Base-by-base conservation (phyloP, 441 rosid genomes). In the Adansonia rubrostipa region DNA sequence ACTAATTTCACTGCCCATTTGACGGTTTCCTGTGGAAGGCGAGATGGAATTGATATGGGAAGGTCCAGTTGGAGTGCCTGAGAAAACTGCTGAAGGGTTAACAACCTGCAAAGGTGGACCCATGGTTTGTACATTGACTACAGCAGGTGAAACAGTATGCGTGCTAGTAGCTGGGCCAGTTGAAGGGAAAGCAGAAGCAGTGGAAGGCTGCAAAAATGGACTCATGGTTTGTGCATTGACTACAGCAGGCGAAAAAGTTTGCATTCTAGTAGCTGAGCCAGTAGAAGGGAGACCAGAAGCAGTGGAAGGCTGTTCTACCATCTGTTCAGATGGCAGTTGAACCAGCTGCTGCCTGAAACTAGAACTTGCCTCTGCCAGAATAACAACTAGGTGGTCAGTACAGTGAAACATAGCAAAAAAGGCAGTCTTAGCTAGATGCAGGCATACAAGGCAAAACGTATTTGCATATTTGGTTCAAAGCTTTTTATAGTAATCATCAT, bases 1-100 rank as follows among this genome's bases (percentile, higher is more conserved):
- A 51, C 87, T 88, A 75, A 87, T 56, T 77, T 85, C 91, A 70
- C 86, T 82, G 48, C 84, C 82, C 51, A 77, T 80, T 76, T 84
- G 90, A 78, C 68, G 84, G 85, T 83, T 93, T 45, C 76, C 78
- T 9, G 83, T 47, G 56, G 89, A 71, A 62, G 86, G 80, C 22
- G 83, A 69, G 78, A 78, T 65, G 60, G 87, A 80, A 80, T 84
- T 84, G 24, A 87, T 80, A 73, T 82, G 84, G 58, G 92, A 85
- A 22, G 87, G 92, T 83, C 94, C 87, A 19, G 84, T 54, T 64
- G 77, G 82, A 75, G 77, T 65, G 82, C 82, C 79, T 5, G 83
- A 84, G 44, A 75, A 69, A 77, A 80, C 78, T 50, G 73, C 67
- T 0, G 77, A 56, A 54, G 56, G 53, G 82, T 82, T 74, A 77